phyloP scores from a whole-genome alignment of 2,329 filamentous ascomycete genomes.

The Kalaharituber pfeilii region DNA sequence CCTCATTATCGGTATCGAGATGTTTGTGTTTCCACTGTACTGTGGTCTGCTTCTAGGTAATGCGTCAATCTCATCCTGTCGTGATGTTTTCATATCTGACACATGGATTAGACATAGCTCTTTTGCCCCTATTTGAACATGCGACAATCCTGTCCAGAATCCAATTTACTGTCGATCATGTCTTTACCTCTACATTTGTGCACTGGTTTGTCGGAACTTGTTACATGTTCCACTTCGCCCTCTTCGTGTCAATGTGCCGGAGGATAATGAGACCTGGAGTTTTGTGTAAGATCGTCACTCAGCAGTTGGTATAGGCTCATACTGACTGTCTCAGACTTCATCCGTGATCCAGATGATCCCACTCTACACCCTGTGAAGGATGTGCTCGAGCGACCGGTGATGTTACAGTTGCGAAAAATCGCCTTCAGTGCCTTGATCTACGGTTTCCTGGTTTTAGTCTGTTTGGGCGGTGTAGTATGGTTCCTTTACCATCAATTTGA shows the following conservation, averaged over 20 bases:
- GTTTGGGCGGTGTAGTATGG: constrained; percentile 92
- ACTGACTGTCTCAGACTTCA: constrained; percentile 52
- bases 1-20: constrained; percentile 95
- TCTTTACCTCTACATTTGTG: constrained; percentile 81
- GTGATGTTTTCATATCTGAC: neutral
- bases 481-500: constrained; percentile 51
- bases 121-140: constrained; percentile 74
- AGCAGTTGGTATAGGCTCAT: constrained; percentile 6
- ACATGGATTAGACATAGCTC: constrained; percentile 45
- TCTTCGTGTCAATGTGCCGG: constrained; percentile 97
- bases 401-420: constrained; percentile 88
- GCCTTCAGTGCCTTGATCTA: constrained; percentile 92
- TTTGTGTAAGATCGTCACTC: constrained; percentile 45
- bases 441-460: constrained; percentile 77
- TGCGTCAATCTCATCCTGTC: neutral
- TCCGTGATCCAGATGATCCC: constrained; percentile 91
- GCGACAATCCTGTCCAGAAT: constrained; percentile 62
- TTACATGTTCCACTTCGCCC: constrained; percentile 98
- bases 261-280: constrained; percentile 94
- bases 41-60: constrained; percentile 61
- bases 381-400: constrained; percentile 80
- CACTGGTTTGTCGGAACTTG: constrained; percentile 98
- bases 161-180: constrained; percentile 58
- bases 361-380: constrained; percentile 96
- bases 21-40: constrained; percentile 92